Conservation (phyloP, 805 yeast species). For the Kodamaea restingae region DNA sequence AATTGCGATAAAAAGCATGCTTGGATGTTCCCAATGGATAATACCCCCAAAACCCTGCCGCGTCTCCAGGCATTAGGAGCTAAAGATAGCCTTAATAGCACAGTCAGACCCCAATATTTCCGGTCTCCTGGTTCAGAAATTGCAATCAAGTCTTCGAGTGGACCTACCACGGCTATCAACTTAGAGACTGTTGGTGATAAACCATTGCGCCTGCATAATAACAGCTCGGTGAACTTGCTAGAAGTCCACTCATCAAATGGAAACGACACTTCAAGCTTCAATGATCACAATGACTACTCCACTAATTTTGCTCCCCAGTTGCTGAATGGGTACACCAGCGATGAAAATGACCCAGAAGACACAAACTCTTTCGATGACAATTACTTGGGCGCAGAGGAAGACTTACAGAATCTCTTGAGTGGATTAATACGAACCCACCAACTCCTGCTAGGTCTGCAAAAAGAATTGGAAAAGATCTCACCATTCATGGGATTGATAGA, state of each 20-base stretch:
- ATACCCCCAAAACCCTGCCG: neutral
- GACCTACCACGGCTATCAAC: slow-evolving; percentile 21
- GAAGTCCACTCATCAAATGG: too few relatives aligned
- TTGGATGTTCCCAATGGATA: neutral
- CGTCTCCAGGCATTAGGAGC: too few relatives aligned
- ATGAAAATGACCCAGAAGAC: slow-evolving; percentile 6
- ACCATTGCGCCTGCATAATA: slow-evolving; percentile 1
- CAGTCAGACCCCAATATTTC: neutral
- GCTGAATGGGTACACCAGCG: slow-evolving; percentile 6
- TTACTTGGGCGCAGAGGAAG: slow-evolving; percentile 16
- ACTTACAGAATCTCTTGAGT: slow-evolving; percentile 20
- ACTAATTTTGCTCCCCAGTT: too few relatives aligned
- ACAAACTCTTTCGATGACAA: slow-evolving; percentile 9
- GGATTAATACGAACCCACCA: slow-evolving; percentile 18
- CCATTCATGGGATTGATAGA: slow-evolving; percentile 5
- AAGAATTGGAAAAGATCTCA: neutral
- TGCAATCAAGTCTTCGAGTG: slow-evolving; percentile 8
- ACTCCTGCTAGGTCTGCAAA: slow-evolving; percentile 3
- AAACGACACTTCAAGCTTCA: too few relatives aligned
- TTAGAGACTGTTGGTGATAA: slow-evolving; percentile 15
- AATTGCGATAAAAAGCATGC: neutral
- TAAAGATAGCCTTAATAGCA: too few relatives aligned
- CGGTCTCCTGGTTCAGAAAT: slow-evolving; percentile 2
- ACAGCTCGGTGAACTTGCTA: slow-evolving; percentile 3
- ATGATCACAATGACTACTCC: too few relatives aligned